Evolutionary conservation across 2,329 filamentous ascomycete species (phyloP).

Genomic region (Colletotrichum tabaci): DNA sequence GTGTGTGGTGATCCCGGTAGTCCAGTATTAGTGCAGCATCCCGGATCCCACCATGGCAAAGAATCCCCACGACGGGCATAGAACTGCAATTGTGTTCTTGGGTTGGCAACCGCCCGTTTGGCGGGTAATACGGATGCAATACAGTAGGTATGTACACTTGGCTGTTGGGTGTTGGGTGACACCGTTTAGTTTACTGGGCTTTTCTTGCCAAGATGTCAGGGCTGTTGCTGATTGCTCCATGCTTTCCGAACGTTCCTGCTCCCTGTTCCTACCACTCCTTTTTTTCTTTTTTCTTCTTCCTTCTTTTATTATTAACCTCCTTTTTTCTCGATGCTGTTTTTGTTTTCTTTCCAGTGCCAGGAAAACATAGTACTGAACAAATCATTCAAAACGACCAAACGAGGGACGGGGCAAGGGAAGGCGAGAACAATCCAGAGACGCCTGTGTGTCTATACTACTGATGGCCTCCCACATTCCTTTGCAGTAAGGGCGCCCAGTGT

Average conservation of each 20-base stretch:
- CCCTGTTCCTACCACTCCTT: neutral
- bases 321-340: too few relatives aligned
- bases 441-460: neutral
- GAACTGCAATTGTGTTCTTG: neutral
- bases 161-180: neutral
- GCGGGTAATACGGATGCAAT: too few relatives aligned
- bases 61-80: conserved; percentile 12
- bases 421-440: neutral
- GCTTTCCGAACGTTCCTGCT: conserved; percentile 11
- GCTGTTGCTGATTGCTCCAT: conserved; percentile 19
- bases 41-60: conserved; percentile 27
- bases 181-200: neutral
- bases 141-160: neutral
- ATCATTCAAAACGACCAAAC: neutral
- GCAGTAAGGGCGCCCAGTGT: conserved; percentile 11
- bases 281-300: neutral
- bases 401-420: too few relatives aligned
- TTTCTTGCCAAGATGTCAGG: conserved; percentile 34
- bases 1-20: conserved; percentile 10
- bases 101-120: conserved; percentile 1
- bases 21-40: conserved; percentile 24
- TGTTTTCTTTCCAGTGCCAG: too few relatives aligned
- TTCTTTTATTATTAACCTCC: too few relatives aligned
- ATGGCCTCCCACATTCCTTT: conserved; percentile 17
- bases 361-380: too few relatives aligned